phyloP scores from a whole-genome alignment of 768 basidiomycete species.

The Amanita inopinata region DNA sequence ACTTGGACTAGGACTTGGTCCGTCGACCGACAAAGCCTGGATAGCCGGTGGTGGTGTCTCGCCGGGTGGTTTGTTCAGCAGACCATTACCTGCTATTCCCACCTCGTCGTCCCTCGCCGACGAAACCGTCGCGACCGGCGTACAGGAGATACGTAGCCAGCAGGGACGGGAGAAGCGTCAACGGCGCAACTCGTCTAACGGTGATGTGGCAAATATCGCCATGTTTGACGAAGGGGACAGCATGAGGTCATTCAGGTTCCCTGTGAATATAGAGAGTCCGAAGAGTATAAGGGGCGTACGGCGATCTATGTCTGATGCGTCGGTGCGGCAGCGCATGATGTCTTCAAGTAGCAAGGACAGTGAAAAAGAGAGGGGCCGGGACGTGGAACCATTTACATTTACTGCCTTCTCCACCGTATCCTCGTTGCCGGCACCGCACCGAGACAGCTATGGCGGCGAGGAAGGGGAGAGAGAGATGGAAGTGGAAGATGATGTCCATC shows the following conservation, averaged over 20 bases:
- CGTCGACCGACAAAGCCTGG: constrained; percentile 10
- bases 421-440: constrained; percentile 20
- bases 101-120: constrained; percentile 29
- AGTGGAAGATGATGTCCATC: constrained; percentile 10
- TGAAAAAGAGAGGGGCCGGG: not conserved
- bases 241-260: constrained; percentile 75
- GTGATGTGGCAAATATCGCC: constrained; percentile 9
- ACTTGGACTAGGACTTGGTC: constrained; percentile 15
- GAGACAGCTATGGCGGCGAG: constrained; percentile 12
- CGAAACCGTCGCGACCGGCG: no score
- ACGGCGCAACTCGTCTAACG: constrained; percentile 40
- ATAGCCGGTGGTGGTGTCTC: constrained; percentile 6
- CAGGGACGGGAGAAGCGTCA: constrained; percentile 81
- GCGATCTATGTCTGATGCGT: constrained; percentile 17
- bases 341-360: constrained; percentile 25
- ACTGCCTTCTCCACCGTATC: constrained; percentile 46
- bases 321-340: constrained; percentile 17
- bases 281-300: constrained; percentile 29
- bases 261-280: constrained; percentile 40
- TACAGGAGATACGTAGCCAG: not conserved
- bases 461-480: constrained; percentile 13
- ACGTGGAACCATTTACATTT: constrained; percentile 55
- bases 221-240: constrained; percentile 44
- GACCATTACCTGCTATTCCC: constrained; percentile 17
- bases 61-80: constrained; percentile 14